A percentile compares a stretch with the other conserved stretches of the same genome.
Evolutionary conservation across 768 basidiomycete species (phyloP).

Genomic region (Inosperma sp.): DNA sequence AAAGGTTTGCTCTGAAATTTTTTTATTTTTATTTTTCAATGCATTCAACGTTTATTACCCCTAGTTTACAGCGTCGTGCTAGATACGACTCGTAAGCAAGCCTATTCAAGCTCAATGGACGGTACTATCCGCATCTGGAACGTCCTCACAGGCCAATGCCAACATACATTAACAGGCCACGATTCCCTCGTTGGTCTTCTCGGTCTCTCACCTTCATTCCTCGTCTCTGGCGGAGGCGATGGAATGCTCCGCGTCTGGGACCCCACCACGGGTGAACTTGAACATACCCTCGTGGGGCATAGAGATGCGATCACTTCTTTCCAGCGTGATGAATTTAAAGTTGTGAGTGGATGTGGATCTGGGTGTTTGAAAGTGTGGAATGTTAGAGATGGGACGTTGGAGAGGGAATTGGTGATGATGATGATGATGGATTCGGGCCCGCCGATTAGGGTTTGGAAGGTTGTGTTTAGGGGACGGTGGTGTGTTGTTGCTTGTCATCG

Average conservation of each 20-base stretch:
- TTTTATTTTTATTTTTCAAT: constrained; percentile 9
- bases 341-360: constrained; percentile 91
- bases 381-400: constrained; percentile 76
- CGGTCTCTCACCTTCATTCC: constrained; percentile 80
- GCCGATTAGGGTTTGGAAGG: constrained; percentile 99
- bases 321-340: constrained; percentile 97
- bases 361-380: constrained; percentile 99
- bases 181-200: constrained; percentile 93
- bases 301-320: constrained; percentile 98
- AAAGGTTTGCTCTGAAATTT: constrained; percentile 63
- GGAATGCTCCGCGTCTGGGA: constrained; percentile 95
- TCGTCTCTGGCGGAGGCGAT: constrained; percentile 96
- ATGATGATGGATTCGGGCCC: too few relatives aligned
- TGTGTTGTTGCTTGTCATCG: constrained; percentile 92
- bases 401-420: constrained; percentile 83
- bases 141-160: constrained; percentile 72
- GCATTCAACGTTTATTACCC: not conserved
- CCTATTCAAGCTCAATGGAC: constrained; percentile 98
- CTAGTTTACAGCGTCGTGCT: constrained; percentile 97
- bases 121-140: constrained; percentile 96
- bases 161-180: constrained; percentile 82
- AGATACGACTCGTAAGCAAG: constrained; percentile 80
- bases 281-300: constrained; percentile 82
- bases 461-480: constrained; percentile 90
- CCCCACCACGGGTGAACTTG: constrained; percentile 73